Evolutionary conservation across 768 basidiomycete species (phyloP).

Genomic region (Melanogaster broomeanus): DNA sequence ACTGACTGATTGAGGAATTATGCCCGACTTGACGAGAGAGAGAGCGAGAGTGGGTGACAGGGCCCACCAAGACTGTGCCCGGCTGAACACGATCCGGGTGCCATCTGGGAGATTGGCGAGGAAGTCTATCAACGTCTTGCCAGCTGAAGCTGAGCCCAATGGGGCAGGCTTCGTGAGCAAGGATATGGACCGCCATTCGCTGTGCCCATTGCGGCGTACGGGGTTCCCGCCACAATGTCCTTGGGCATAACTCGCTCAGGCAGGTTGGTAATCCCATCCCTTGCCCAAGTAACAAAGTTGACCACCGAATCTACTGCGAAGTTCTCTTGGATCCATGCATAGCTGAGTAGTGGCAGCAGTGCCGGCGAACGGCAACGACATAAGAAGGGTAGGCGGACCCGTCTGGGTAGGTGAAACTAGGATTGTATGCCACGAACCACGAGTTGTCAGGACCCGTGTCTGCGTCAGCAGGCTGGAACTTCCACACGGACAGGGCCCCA

Average conservation of each 20-base stretch:
- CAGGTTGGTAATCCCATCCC: neutral
- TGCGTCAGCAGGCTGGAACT: neutral
- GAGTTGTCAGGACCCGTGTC: constrained; percentile 14
- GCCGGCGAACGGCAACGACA: constrained; percentile 11
- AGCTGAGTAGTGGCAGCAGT: neutral
- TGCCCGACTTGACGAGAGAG: neutral
- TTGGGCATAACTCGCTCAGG: neutral
- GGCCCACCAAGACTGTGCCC: constrained; percentile 12
- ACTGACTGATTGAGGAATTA: neutral
- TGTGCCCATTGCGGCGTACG: constrained; percentile 5
- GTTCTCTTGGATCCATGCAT: constrained; percentile 2
- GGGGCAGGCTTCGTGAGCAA: constrained; percentile 3
- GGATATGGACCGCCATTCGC: neutral
- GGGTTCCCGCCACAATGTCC: neutral
- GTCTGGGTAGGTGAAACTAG: constrained; percentile 7
- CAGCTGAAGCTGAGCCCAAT: neutral
- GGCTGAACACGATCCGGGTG: constrained; percentile 1
- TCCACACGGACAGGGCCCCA: constrained; percentile 18
- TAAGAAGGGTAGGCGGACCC: constrained; percentile 5
- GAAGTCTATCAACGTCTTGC: constrained; percentile 9
- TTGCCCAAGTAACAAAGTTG: constrained; percentile 11
- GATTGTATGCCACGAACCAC: constrained; percentile 14
- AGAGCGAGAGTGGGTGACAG: constrained; percentile 15
- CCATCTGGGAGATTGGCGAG: neutral
- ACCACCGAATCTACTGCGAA: constrained; percentile 6